phyloP scores from a whole-genome alignment of 257 asterid genomes.

The Schizonepeta tenuifolia region DNA sequence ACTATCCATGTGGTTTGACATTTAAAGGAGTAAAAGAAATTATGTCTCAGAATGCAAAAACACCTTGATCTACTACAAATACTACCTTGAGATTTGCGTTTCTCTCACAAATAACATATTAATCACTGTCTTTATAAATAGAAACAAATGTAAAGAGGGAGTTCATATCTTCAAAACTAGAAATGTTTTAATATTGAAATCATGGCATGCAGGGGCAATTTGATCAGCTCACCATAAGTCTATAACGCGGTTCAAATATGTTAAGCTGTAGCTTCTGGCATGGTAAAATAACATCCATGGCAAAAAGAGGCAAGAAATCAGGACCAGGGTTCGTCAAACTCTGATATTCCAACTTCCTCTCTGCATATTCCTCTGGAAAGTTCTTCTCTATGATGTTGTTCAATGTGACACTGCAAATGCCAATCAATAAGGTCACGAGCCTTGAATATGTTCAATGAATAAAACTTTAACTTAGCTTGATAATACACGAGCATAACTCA shows the following conservation, averaged over 20 bases:
- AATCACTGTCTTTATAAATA: not conserved
- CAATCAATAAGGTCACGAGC: conserved; percentile 25
- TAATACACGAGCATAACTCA: not conserved
- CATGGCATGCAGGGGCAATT: conserved; percentile 4
- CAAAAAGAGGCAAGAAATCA: conserved; percentile 92
- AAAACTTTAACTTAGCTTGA: not conserved
- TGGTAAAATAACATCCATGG: conserved; percentile 94
- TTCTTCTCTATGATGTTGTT: conserved; percentile 88
- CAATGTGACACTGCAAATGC: conserved; percentile 79
- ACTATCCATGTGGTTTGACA: not conserved
- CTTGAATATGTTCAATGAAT: not conserved
- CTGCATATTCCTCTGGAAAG: conserved; percentile 89
- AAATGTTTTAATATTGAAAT: not conserved
- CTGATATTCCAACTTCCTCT: conserved; percentile 80
- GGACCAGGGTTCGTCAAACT: conserved; percentile 69
- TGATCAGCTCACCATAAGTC: conserved; percentile 84
- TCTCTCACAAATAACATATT: not conserved
- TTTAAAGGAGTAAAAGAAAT: not conserved
- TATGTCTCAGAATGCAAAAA: not conserved
- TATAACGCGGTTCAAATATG: conserved; percentile 98
- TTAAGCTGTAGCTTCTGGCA: conserved; percentile 95
- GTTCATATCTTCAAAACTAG: conserved; percentile 1
- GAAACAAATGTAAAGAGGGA: not conserved
- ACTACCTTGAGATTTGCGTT: not conserved
- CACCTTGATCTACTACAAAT: not conserved